Base-by-base conservation (phyloP, 371 early-diverging fungal species). In the Actinomucor elegans region DNA sequence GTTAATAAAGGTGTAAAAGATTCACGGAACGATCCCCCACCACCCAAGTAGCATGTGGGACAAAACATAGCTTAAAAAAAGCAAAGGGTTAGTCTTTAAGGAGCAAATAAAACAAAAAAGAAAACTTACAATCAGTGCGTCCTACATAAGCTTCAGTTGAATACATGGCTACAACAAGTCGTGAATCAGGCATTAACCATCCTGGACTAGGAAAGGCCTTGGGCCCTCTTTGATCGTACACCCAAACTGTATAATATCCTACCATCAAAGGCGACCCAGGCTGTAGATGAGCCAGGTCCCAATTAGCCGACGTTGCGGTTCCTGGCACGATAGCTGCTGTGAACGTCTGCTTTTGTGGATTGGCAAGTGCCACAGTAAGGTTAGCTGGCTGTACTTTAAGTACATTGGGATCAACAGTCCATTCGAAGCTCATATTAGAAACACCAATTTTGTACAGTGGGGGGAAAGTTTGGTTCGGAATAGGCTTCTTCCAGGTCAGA, bases 401-500 rank as follows among this genome's bases (percentile, higher is more conserved):
- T 12, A 62, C 61, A 14, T 66, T 53, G 0, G 59, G 62, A 33
- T 69, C 73, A 9, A 69, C 67, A 0, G 67, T 69, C 77, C 77
- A 77, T 44, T 67, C 73, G 43, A 77, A 66, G 0, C 71, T 67
- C 23, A 77, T 70, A 32, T 69, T 73, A 32, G 73, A 69, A 1
- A 64, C 69, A 20, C 73, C 73, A 31, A 71, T 68, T 40, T 77
- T 77, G 37, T 63, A 73, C 10, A 77, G 37, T 9, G 77, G 77
- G 2, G 73, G 71, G 34, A 68, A 68, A 1, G 69, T 69, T 26
- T 70, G 69, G 24, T 73, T 73, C 0, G 77, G 77, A 17, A 73
- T 63, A 5, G 77, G 77, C n/a, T 71, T 77, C 40, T 70, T 73
- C 77, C 77, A 77, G 23, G 73, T 67, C 11, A 77, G 48, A 43